A percentile compares a stretch with the other conserved stretches of the same genome.
These are phyloP conservation scores for Datisca glomerata DNA, from an alignment of 306 rosid species.

Conservation along the genomic window DNA sequence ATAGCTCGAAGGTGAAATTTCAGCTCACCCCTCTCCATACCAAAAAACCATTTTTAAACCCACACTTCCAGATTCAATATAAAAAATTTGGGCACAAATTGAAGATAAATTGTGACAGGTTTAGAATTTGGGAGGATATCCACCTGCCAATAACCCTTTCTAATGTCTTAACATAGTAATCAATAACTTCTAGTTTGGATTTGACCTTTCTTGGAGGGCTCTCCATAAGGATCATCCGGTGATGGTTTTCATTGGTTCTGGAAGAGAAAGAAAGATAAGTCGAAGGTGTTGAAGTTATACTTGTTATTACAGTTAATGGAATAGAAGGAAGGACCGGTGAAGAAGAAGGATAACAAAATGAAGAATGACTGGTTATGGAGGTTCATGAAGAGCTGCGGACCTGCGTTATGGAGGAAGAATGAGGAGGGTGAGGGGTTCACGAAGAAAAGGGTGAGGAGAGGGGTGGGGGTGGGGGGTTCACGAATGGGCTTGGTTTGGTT, in stretches of 20 bases:
- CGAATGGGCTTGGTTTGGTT: too few relatives aligned
- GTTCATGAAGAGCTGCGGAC: too few relatives aligned
- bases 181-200: constrained; percentile 39
- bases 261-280: constrained; percentile 27
- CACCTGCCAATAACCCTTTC: constrained; percentile 55
- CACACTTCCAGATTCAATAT: too few relatives aligned
- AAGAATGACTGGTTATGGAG: too few relatives aligned
- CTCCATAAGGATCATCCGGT: constrained; percentile 66
- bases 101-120: neutral
- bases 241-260: constrained; percentile 27
- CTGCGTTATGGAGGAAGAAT: too few relatives aligned
- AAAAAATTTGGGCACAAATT: constrained; percentile 9
- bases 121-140: constrained; percentile 2
- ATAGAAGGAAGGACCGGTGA: constrained; percentile 6
- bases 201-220: constrained; percentile 31
- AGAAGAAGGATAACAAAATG: constrained; percentile 17
- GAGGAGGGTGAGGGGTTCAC: too few relatives aligned
- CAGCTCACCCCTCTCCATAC: too few relatives aligned
- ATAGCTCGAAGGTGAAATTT: too few relatives aligned
- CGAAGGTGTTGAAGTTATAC: constrained; percentile 24
- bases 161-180: constrained; percentile 44
- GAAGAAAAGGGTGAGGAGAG: too few relatives aligned
- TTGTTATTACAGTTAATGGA: constrained; percentile 13
- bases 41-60: too few relatives aligned
- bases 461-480: too few relatives aligned